These are phyloP conservation scores for Verticillium longisporum DNA, from an alignment of 2,329 filamentous ascomycete species.

Conservation along the genomic window DNA sequence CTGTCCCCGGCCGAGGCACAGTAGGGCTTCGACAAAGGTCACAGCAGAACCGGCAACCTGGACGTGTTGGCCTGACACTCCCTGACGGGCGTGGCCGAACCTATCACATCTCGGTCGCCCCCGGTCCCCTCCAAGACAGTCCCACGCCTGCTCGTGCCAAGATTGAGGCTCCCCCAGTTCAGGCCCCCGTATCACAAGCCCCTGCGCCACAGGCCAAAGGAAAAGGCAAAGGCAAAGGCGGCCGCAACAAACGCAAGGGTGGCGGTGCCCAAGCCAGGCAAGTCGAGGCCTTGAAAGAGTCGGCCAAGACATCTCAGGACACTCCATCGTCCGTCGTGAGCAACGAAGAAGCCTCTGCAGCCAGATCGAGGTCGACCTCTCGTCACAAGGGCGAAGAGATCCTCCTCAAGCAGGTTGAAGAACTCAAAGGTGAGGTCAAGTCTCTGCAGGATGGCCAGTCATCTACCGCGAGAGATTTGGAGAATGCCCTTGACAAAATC, in stretches of 20 bases:
- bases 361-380: background rate
- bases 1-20: background rate
- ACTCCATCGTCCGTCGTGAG: slow-evolving; percentile 1
- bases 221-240: slow-evolving; percentile 1
- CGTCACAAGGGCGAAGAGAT: slow-evolving; percentile 7
- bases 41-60: background rate
- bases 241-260: slow-evolving; percentile 1
- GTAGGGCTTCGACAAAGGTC: background rate
- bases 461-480: slow-evolving; percentile 7
- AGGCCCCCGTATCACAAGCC: no score
- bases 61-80: background rate
- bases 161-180: background rate
- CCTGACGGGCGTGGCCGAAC: slow-evolving; percentile 1
- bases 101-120: slow-evolving; percentile 1
- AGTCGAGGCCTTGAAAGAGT: slow-evolving; percentile 8
- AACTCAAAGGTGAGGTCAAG: slow-evolving; percentile 9
- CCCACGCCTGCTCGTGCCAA: background rate
- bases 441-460: slow-evolving; percentile 7
- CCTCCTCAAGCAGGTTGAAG: slow-evolving; percentile 7
- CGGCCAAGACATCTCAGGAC: slow-evolving; percentile 6
- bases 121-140: background rate
- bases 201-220: background rate
- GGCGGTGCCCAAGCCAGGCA: slow-evolving; percentile 7
- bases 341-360: background rate
- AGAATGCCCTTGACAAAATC: slow-evolving; percentile 8